Conservation (phyloP, 345 rosid species). For the Adansonia digitata region DNA sequence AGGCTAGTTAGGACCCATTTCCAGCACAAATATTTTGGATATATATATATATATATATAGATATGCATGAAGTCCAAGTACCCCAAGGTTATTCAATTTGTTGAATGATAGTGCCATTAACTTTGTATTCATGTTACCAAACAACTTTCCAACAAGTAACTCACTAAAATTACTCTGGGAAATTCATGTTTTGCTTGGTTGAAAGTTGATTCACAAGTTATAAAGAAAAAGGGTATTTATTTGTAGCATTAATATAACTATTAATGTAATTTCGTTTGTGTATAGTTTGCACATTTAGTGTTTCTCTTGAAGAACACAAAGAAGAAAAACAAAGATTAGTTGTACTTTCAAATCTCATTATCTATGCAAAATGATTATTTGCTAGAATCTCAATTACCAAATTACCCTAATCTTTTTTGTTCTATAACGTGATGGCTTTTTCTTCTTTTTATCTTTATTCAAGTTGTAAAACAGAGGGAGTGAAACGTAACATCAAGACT, state of each 20-base stretch:
- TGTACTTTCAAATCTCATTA: slow-evolving; percentile 3
- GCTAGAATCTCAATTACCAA: neutral
- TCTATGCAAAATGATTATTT: neutral
- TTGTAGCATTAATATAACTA: neutral
- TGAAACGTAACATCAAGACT: neutral
- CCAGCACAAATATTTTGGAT: slow-evolving; percentile 3
- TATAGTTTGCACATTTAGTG: neutral
- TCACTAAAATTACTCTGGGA: neutral
- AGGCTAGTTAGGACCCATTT: neutral
- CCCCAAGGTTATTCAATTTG: neutral
- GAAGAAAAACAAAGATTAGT: neutral
- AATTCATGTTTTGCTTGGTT: neutral
- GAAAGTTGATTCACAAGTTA: neutral
- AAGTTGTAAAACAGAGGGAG: neutral
- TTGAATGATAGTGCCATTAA: neutral
- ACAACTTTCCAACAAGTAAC: neutral
- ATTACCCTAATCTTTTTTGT: neutral
- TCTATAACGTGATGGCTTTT: neutral
- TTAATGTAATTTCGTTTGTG: neutral
- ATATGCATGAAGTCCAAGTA: neutral
- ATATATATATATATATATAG: neutral
- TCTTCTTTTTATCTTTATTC: no score
- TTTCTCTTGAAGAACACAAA: neutral
- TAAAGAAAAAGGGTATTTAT: neutral
- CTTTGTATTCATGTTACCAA: neutral